These are phyloP conservation scores for Gremmenia infestans DNA, from an alignment of 2,329 filamentous ascomycete species.

Conservation along the genomic window DNA sequence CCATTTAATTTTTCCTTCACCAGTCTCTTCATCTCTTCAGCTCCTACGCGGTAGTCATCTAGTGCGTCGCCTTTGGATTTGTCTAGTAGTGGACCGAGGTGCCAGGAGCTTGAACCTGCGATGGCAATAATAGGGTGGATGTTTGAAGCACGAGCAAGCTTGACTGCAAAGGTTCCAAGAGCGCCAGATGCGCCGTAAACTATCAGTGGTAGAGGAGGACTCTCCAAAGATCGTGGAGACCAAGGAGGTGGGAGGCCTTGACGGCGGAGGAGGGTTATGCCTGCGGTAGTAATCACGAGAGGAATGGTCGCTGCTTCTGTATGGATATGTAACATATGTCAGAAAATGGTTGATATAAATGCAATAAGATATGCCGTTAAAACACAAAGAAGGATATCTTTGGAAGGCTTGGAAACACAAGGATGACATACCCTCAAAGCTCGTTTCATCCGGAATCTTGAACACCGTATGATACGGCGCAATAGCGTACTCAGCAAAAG, in stretches of 20 bases:
- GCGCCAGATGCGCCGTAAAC: constrained; percentile 22
- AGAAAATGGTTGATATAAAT: not conserved
- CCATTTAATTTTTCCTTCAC: constrained; percentile 3
- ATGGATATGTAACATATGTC: constrained; percentile 30
- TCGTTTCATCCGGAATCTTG: constrained; percentile 16
- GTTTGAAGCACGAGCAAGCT: constrained; percentile 41
- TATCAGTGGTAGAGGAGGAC: constrained; percentile 10
- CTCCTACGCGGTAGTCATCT: constrained; percentile 49
- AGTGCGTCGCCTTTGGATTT: constrained; percentile 45
- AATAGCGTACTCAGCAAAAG: constrained; percentile 56
- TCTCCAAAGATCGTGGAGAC: constrained; percentile 12
- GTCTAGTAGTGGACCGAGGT: constrained; percentile 43
- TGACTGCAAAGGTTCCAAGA: constrained; percentile 48
- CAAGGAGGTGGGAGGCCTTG: constrained; percentile 35
- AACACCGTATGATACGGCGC: constrained; percentile 50
- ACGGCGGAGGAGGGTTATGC: constrained; percentile 31
- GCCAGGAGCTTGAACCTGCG: constrained; percentile 42
- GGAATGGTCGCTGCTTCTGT: constrained; percentile 42
- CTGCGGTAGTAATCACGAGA: constrained; percentile 37
- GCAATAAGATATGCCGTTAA: too few relatives aligned
- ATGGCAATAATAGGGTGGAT: constrained; percentile 55
- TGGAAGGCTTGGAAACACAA: constrained; percentile 6
- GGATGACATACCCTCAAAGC: constrained; percentile 35
- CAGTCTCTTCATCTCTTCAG: constrained; percentile 31
- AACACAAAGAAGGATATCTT: too few relatives aligned